These are phyloP conservation scores for Sporothrix variecibatus DNA, from an alignment of 2,329 filamentous ascomycete genomes.

Conservation along the genomic window DNA sequence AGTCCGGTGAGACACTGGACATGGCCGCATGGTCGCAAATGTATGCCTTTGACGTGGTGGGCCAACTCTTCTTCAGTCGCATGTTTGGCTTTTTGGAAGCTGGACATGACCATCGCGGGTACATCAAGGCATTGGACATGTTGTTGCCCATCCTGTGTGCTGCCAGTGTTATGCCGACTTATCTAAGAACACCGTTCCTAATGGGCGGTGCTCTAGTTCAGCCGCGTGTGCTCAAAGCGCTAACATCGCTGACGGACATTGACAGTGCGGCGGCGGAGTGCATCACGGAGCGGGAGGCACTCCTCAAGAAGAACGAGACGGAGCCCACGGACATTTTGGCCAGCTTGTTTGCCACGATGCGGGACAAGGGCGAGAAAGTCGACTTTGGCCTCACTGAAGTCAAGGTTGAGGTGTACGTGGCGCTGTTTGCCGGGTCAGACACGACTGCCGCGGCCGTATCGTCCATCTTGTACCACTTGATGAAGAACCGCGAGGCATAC, in stretches of 20 bases:
- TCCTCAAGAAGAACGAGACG: not conserved
- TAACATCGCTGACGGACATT: not conserved
- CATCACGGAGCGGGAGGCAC: not conserved
- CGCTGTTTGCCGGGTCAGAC: conserved; percentile 17
- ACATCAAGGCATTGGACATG: not conserved
- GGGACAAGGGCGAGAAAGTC: not conserved
- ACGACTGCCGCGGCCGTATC: conserved; percentile 4
- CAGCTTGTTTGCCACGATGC: conserved; percentile 6
- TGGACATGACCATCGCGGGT: conserved; percentile 1
- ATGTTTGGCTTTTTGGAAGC: conserved; percentile 16
- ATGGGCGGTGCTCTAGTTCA: not conserved
- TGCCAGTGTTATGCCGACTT: not conserved
- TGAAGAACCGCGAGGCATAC: not conserved
- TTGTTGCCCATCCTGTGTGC: not conserved
- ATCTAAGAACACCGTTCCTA: not conserved
- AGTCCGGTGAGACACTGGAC: not conserved
- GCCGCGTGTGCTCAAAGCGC: not conserved
- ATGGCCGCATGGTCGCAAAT: conserved; percentile 9
- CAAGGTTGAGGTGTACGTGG: conserved; percentile 14
- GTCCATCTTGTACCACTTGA: conserved; percentile 1
- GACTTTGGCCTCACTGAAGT: not conserved
- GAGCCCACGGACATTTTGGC: not conserved
- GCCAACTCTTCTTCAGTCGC: conserved; percentile 12
- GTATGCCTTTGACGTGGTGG: conserved; percentile 7
- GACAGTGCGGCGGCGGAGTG: not conserved